Evolutionary conservation across 176 grass and related monocot genomes (phyloP).

Genomic region (Coix lacrymajobi): DNA sequence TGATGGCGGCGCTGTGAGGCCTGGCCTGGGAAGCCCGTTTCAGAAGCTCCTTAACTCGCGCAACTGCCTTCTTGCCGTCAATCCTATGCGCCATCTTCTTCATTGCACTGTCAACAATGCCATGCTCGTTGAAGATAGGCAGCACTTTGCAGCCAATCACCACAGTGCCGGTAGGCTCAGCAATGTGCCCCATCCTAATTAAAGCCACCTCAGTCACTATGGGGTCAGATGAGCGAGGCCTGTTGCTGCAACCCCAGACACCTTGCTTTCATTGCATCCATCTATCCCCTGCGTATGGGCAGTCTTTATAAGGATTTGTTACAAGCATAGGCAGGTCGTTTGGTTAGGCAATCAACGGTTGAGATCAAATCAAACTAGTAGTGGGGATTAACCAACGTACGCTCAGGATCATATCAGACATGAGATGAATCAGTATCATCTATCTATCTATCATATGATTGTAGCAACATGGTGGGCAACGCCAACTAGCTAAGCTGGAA

Average conservation of each 20-base stretch:
- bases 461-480: constrained; percentile 31
- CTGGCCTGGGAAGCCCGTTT: constrained; percentile 35
- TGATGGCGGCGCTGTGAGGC: background rate
- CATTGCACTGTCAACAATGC: constrained; percentile 28
- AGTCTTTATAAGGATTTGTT: background rate
- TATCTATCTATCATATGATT: constrained; percentile 21
- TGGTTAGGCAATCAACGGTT: background rate
- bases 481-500: constrained; percentile 37
- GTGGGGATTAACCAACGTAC: background rate
- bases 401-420: background rate
- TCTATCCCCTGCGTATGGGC: background rate
- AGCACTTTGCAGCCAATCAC: constrained; percentile 48
- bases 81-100: constrained; percentile 41
- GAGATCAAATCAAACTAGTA: constrained; percentile 6
- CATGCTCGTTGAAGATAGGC: constrained; percentile 35
- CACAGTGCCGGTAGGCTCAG: constrained; percentile 15
- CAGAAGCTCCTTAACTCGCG: constrained; percentile 50
- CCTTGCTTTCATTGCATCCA: background rate
- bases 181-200: constrained; percentile 36
- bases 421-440: constrained; percentile 10
- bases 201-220: background rate
- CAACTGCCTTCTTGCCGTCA: constrained; percentile 43
- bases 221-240: too few relatives aligned
- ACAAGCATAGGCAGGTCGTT: background rate
- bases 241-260: constrained; percentile 17